Percentiles rank a stretch among this genome's conserved stretches.
Evolutionary conservation across 140 eudicot species (phyloP).

Genomic region (Anethum foeniculum): DNA sequence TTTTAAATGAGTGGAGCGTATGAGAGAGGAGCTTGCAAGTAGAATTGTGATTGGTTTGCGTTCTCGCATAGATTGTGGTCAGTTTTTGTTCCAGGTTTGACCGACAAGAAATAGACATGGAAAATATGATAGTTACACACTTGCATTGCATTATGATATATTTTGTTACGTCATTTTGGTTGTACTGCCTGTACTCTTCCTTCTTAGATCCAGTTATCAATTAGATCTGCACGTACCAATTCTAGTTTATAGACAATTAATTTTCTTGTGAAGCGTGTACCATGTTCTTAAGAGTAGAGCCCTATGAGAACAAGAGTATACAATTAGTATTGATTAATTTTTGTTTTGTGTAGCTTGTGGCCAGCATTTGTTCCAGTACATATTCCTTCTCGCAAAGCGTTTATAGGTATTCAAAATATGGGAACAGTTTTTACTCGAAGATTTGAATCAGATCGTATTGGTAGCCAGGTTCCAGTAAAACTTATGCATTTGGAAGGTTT

Average conservation of each 20-base stretch:
- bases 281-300: not conserved
- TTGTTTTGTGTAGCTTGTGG: conserved; percentile 65
- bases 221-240: not conserved
- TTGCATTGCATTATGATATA: not conserved
- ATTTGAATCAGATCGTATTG: conserved; percentile 87
- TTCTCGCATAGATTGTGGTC: not conserved
- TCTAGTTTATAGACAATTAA: not conserved
- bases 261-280: not conserved
- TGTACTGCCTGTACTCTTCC: not conserved
- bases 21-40: not conserved
- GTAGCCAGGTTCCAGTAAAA: conserved; percentile 91
- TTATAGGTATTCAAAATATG: conserved; percentile 92
- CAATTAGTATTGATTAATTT: conserved; percentile 17
- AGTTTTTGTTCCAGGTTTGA: not conserved
- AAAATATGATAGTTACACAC: not conserved
- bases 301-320: conserved; percentile 6
- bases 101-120: not conserved
- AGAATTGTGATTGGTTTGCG: not conserved
- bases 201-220: not conserved
- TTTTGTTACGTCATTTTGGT: not conserved
- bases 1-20: not conserved
- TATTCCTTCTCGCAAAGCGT: conserved; percentile 84
- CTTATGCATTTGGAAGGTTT: conserved; percentile 98
- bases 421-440: conserved; percentile 92
- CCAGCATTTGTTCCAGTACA: conserved; percentile 99